phyloP scores from a whole-genome alignment of 352 stramenopile species.

The Globisporangium uncinulatum region DNA sequence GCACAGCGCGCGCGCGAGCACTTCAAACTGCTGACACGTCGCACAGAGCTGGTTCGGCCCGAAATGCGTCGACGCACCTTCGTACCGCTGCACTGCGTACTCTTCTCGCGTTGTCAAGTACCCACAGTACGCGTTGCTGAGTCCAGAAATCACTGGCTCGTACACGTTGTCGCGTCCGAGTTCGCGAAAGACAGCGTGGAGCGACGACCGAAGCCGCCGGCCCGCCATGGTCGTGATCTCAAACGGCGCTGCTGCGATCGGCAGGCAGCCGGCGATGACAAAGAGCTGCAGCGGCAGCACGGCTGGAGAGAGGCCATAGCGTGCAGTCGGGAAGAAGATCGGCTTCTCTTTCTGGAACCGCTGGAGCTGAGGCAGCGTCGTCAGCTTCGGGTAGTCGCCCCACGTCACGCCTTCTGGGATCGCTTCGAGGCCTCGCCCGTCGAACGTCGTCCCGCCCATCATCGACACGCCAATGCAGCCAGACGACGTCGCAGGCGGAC shows the following conservation, averaged over 20 bases:
- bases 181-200: conserved; percentile 26
- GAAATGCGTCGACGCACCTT: conserved; percentile 88
- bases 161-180: conserved; percentile 9
- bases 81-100: conserved; percentile 83
- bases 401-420: conserved; percentile 69
- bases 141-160: conserved; percentile 60
- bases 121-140: conserved; percentile 81
- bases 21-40: conserved; percentile 76
- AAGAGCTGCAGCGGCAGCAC: conserved; percentile 74
- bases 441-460: conserved; percentile 74
- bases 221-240: conserved; percentile 85
- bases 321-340: conserved; percentile 70
- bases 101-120: conserved; percentile 86
- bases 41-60: conserved; percentile 79
- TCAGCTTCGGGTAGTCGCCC: conserved; percentile 64
- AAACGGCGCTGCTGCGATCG: conserved; percentile 73
- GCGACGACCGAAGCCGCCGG: conserved; percentile 40
- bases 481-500: conserved; percentile 55
- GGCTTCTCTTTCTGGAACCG: conserved; percentile 73
- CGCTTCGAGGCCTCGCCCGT: conserved; percentile 51
- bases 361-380: conserved; percentile 69
- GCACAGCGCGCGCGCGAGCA: conserved; percentile 31
- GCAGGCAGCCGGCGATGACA: conserved; percentile 42
- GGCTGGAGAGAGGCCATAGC: conserved; percentile 65
- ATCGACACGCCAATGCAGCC: conserved; percentile 83